Evolutionary conservation across 805 yeast species (phyloP).

Genomic region (Saturnispora diversa): DNA sequence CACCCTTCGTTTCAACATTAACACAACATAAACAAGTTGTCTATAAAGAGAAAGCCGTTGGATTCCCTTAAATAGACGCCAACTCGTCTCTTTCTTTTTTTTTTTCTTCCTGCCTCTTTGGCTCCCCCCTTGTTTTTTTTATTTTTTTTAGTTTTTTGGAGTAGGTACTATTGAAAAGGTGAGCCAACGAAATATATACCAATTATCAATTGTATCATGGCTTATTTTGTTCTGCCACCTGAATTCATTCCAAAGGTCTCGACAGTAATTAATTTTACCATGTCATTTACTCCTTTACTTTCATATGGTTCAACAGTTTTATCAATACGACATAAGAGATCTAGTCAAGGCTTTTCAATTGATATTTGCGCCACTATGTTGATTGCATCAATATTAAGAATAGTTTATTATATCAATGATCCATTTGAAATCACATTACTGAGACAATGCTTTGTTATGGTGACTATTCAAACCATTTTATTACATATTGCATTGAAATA

Average conservation of each 20-base stretch:
- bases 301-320: conserved; percentile 81
- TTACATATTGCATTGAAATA: conserved; percentile 55
- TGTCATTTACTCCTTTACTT: conserved; percentile 75
- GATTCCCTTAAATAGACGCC: too few species aligned
- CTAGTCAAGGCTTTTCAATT: conserved; percentile 77
- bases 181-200: not conserved
- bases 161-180: not conserved
- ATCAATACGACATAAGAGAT: conserved; percentile 52
- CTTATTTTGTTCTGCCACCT: conserved; percentile 26
- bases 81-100: too few species aligned
- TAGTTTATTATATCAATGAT: conserved; percentile 66
- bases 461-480: conserved; percentile 63
- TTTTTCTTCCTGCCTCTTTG: too few species aligned
- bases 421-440: conserved; percentile 77
- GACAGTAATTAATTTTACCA: conserved; percentile 50
- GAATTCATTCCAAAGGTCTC: conserved; percentile 27
- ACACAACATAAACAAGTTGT: too few species aligned
- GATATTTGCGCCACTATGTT: conserved; percentile 92
- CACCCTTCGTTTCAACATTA: conserved; percentile 1
- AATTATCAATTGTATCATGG: conserved; percentile 17
- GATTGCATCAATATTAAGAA: conserved; percentile 62
- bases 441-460: conserved; percentile 77
- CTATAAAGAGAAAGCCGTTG: too few species aligned
- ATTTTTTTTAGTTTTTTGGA: not conserved
- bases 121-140: too few species aligned